Conservation (phyloP, 2,329 filamentous ascomycete species). For the Achaetomium macrosporum region DNA sequence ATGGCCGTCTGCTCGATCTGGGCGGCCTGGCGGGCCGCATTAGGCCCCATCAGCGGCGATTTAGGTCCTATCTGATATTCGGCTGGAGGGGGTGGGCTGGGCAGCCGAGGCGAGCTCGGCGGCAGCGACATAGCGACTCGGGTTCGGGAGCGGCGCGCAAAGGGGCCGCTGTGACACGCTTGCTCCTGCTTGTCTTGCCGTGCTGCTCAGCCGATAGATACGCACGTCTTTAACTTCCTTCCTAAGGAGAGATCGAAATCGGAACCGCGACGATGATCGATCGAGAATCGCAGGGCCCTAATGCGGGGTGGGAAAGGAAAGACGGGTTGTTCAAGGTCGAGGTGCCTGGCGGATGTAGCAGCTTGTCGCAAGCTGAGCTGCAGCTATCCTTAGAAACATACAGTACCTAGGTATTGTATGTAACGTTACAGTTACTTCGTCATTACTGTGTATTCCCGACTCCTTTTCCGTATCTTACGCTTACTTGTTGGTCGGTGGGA, state of each 20-base stretch:
- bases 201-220: not conserved
- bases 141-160: not conserved
- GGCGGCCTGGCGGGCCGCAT: conserved; percentile 50
- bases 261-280: not conserved
- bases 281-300: not conserved
- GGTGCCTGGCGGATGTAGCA: not conserved
- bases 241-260: too few species aligned
- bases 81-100: conserved; percentile 87
- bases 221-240: not conserved
- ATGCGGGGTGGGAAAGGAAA: not conserved
- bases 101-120: conserved; percentile 83
- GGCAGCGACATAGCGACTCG: conserved; percentile 46
- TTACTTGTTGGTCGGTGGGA: too few species aligned
- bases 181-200: not conserved
- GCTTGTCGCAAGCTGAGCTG: not conserved
- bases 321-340: not conserved
- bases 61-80: conserved; percentile 76
- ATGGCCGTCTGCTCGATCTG: conserved; percentile 58
- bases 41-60: conserved; percentile 59
- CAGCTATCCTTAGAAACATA: not conserved
- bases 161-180: not conserved
- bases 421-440: too few species aligned
- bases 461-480: not conserved
- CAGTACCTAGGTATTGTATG: too few species aligned
- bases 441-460: not conserved